Conservation (phyloP, 2,329 filamentous ascomycete species). For the Colletotrichum gigasporum region DNA sequence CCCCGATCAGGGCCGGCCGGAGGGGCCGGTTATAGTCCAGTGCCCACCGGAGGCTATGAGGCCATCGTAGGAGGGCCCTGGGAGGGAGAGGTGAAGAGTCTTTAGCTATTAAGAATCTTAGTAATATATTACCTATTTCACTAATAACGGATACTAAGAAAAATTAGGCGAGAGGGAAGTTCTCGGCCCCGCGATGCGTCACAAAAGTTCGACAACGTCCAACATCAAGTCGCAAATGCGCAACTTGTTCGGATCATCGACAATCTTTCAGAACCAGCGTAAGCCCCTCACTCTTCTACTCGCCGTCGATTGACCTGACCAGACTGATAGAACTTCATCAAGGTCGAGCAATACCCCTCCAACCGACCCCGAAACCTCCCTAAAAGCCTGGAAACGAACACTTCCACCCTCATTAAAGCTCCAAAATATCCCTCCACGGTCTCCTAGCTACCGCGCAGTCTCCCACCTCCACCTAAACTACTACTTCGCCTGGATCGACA, state of each 20-base stretch:
- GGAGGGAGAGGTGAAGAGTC: too few relatives aligned
- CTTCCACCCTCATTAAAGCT: conserved; percentile 39
- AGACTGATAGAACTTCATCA: not conserved
- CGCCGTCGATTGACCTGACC: not conserved
- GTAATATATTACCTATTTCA: too few relatives aligned
- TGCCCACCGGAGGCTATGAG: too few relatives aligned
- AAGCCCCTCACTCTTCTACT: not conserved
- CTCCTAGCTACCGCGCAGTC: conserved; percentile 41
- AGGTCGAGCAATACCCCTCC: not conserved
- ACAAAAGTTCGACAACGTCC: conserved; percentile 44
- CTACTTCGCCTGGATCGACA: conserved; percentile 47
- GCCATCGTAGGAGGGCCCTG: too few relatives aligned
- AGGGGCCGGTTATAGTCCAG: too few relatives aligned
- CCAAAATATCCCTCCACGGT: conserved; percentile 38
- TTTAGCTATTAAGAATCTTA: too few relatives aligned
- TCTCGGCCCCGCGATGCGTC: conserved; percentile 35
- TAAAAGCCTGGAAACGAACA: conserved; percentile 43
- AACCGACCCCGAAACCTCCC: conserved; percentile 33
- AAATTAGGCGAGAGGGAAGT: too few relatives aligned
- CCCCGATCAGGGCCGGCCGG: too few relatives aligned
- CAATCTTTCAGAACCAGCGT: conserved; percentile 38
- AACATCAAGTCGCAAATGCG: conserved; percentile 43
- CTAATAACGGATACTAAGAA: too few relatives aligned
- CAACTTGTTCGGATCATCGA: conserved; percentile 42
- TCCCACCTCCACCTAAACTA: conserved; percentile 48